Base-by-base conservation (phyloP, 2,329 filamentous ascomycete species). In the Purpureocillium takamizusanense region DNA sequence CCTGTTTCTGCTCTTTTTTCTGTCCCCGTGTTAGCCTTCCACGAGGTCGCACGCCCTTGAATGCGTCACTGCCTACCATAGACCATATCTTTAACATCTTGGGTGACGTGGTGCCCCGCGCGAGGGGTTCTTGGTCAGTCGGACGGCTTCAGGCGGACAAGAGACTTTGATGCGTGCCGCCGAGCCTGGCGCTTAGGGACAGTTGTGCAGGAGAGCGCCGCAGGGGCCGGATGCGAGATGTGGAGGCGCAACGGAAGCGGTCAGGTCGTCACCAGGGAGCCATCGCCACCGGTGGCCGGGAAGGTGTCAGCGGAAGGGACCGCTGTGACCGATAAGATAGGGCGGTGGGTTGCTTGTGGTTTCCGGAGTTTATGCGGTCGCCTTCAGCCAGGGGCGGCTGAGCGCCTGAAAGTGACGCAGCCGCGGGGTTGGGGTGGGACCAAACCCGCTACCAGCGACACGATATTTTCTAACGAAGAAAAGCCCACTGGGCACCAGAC, bases 81-180 rank as follows among this genome's bases (percentile, higher is more conserved):
- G 88, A 94, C 92, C 90, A 97, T 72, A 97, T 95, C 72, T 97
- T 97, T 74, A 95, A 76, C 92, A 97, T 97, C 58, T 70, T 89
- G 68, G 35, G 32, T 42, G 39, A 14, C 45, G 46, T 37, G 28
- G 33, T 27, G 35, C 37, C 43, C 41, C 31, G 39, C 41, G 30
- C 18, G 31, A 39, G 40, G 44, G 37, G 39, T 37, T 29, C 31
- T 37, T n/a, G 23, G 29, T 13, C 17, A 11, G 28, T 13, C 27
- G 42, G 42, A 34, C 39, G 38, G 10, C 21, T 25, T 25, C 21
- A 25, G 21, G 10, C 10, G 21, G 21, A 25, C 6, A 25, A 10
- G 21, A 25, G 21, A 10, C 21, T 25, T 25, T 10, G 21, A n/a
- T 25, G 21, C 21, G 21, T 25, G 21, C 21, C 21, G 21, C 5